Percentiles rank a stretch among this genome's conserved stretches.
Conservation (phyloP, 1,284 basidiomycete species). For the Ceratobasidium sp. region DNA sequence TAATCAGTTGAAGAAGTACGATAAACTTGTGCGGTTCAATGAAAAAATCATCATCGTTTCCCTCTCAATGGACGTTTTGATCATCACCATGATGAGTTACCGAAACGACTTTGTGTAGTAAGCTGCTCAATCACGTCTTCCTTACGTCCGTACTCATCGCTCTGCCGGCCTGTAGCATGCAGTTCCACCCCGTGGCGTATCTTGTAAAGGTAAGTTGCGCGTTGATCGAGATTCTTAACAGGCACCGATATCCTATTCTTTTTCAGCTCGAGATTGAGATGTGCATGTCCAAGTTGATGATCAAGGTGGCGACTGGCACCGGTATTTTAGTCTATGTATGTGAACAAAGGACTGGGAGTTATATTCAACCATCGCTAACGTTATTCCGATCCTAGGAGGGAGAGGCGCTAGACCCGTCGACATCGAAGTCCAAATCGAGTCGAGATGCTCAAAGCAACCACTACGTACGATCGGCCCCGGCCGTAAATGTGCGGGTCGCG, state of each 20-base stretch:
- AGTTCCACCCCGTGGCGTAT: conserved; percentile 17
- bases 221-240: background rate
- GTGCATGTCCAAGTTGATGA: conserved; percentile 35
- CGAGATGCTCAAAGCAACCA: background rate
- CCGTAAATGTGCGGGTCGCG: conserved; percentile 9
- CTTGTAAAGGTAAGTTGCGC: conserved; percentile 37
- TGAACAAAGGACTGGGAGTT: background rate
- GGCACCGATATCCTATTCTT: background rate
- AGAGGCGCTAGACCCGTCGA: background rate
- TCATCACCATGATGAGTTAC: conserved; percentile 45
- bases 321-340: conserved; percentile 5
- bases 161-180: background rate
- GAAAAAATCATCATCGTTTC: conserved; percentile 42
- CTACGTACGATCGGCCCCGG: background rate
- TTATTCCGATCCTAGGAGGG: background rate
- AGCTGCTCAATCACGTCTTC: background rate
- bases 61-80: conserved; percentile 43
- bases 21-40: conserved; percentile 43
- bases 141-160: conserved; percentile 4
- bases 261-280: conserved; percentile 40
- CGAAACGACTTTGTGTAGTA: conserved; percentile 37
- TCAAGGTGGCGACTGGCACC: conserved; percentile 25
- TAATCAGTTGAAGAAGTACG: conserved; percentile 42
- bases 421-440: background rate
- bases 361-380: background rate